Evolutionary conservation across 805 yeast genomes (phyloP), one percentile per base, ranked within the genome.

Genomic region (Wickerhamiella domercqiae): DNA sequence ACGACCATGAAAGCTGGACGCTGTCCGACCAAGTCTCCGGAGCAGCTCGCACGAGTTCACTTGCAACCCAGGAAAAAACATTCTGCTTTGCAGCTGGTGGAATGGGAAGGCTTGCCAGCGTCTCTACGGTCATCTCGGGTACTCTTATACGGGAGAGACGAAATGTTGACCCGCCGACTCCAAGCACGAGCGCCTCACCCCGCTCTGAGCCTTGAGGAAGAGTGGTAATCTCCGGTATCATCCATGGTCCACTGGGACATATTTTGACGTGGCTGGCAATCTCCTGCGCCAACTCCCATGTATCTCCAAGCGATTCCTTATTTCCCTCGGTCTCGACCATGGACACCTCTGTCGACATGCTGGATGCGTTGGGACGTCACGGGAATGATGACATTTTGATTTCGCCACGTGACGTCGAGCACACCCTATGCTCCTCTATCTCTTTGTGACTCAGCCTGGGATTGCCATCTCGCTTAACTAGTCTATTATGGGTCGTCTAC

Each of bases 1-100:
- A 49, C n/a, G 53, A 46, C 53, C 52, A 48, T 11, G 51, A 45
- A 6, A 49, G 32, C 5, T 43, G 44, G 15, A 47, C 14, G 17
- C 15, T 30, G 11, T 30, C 35, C 22, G 14, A 3, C 20, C 9
- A 15, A 6, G 20, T 36, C 19, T 38, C 28, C 15, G 42, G 39
- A 24, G 26, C 26, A 9, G 11, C 11, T 24, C 11, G 11, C 7
- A 13, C 25, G 13, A 47, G 22, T 30, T 35, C 35, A 16, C 13
- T 25, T 1, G 45, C 49, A n/a, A 39, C 35, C 48, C 48, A 48
- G 4, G 30, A 39, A 16, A 48, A 34, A 14, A 47, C 35, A 17
- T 40, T 40, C 3, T 30, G 7, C 28, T 37, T 40, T 6, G 32
- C 44, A 14, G 26, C 47, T 9, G 18, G 21, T 13, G 43, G 34